Conservation (phyloP, 805 yeast species). For the Cyberlindnera nakhonratchasimensis region DNA sequence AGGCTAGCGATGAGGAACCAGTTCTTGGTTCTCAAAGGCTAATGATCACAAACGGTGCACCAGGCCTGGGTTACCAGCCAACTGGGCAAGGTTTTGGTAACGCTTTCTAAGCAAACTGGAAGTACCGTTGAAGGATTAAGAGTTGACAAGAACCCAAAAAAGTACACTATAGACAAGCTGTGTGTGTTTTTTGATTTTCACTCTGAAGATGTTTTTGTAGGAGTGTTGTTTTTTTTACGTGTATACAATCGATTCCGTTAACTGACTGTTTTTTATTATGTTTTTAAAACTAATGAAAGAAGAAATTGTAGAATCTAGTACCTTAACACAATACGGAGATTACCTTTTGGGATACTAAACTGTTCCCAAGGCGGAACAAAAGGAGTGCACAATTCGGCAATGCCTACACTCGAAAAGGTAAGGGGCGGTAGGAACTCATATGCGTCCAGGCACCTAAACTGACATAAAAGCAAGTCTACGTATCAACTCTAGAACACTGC, state of each 20-base stretch:
- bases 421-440: too few relatives aligned
- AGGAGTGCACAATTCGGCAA: too few relatives aligned
- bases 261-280: background rate
- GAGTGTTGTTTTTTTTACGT: background rate
- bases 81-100: conserved; percentile 75
- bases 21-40: conserved; percentile 63
- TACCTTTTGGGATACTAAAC: background rate
- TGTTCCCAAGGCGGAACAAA: too few relatives aligned
- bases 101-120: conserved; percentile 28
- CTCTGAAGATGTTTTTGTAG: too few relatives aligned
- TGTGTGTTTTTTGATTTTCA: background rate
- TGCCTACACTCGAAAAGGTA: too few relatives aligned
- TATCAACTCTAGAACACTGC: too few relatives aligned
- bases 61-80: conserved; percentile 59
- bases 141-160: background rate
- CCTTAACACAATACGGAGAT: background rate
- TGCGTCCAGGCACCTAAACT: too few relatives aligned
- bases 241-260: conserved; percentile 1
- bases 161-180: conserved; percentile 1
- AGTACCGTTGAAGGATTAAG: background rate
- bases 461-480: too few relatives aligned
- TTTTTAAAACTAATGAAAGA: background rate
- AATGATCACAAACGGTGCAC: conserved; percentile 79
- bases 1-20: conserved; percentile 43
- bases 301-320: background rate